Percentiles rank a stretch among this genome's conserved stretches.
phyloP scores from a whole-genome alignment of 345 rosid genomes.

The Litchi chinensis region DNA sequence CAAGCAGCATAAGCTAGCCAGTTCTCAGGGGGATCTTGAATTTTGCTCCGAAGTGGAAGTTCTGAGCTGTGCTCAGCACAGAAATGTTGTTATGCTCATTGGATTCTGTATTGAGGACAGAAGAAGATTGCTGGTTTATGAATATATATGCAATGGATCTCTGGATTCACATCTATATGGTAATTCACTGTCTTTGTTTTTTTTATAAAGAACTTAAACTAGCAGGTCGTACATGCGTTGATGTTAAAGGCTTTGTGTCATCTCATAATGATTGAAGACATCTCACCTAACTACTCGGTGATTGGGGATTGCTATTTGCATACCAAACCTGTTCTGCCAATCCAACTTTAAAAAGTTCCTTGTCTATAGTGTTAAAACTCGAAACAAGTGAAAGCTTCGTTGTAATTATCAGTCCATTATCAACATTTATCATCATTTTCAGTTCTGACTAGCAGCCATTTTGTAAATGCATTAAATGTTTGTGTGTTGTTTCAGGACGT shows the following conservation, averaged over 20 bases:
- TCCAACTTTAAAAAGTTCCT: not conserved
- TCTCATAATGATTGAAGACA: not conserved
- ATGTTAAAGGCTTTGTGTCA: not conserved
- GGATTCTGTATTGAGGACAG: conserved; percentile 97
- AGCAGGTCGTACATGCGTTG: not conserved
- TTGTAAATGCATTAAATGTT: conserved; percentile 14
- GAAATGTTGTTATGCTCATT: conserved; percentile 95
- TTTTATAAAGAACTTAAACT: not conserved
- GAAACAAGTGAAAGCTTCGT: not conserved
- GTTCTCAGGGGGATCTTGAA: conserved; percentile 98
- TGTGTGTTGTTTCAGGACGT: conserved; percentile 50
- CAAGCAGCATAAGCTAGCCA: conserved; percentile 96
- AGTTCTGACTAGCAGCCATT: not conserved
- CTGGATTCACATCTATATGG: conserved; percentile 94
- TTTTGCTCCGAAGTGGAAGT: conserved; percentile 99
- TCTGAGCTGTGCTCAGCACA: conserved; percentile 97
- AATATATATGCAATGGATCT: conserved; percentile 97
- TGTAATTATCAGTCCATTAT: not conserved
- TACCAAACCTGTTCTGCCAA: not conserved
- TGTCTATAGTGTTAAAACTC: not conserved
- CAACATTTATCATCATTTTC: not conserved
- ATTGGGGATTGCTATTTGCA: not conserved
- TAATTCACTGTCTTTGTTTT: conserved; percentile 28
- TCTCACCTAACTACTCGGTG: not conserved
- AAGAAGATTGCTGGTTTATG: conserved; percentile 92